Evolutionary conservation across 1,139 yeast species (phyloP), one percentile per base, ranked within the genome.

Genomic region (Debaryomyces robertsiae): DNA sequence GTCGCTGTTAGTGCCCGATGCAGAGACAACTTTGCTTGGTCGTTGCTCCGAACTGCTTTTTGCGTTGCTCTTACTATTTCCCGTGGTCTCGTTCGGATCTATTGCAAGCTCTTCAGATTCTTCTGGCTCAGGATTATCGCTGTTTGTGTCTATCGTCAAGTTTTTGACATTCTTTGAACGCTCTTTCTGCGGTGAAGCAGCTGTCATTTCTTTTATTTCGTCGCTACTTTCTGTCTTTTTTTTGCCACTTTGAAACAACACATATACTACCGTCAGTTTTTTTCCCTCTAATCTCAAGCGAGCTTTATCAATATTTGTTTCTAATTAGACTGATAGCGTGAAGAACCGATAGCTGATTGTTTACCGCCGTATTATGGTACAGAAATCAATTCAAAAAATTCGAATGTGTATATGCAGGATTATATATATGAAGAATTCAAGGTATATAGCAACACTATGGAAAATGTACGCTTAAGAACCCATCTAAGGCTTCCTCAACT

Each of bases 401-500:
- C 7, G 22, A 5, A 19, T 7, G 7, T 19, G 7, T 19, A 25
- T 25, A 25, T 25, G 28, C 28, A 25, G 28, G 28, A 25, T 9
- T 25, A 25, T 25, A 25, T n/a, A 25, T 6, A n/a, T 25, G 10
- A 25, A 19, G 22, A 19, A 19, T 19, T 6, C 22, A 6, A 19
- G 22, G 7, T 19, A 19, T 19, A 19, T 19, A 19, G 22, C 22
- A 19, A 19, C 7, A 7, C 7, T 19, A 19, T 19, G 7, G 7
- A n/a, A n/a, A n/a, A n/a, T n/a, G n/a, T n/a, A n/a, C n/a, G n/a
- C n/a, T n/a, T n/a, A n/a, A n/a, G n/a, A n/a, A 11, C 14, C 6
- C 7, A 25, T 11, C 30, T 29, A 46, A n/a, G 56, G 55, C 27
- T 47, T 52, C 36, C 57, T 47, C 23, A 54, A 44, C 24, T 44